Evolutionary conservation across 257 asterid genomes (phyloP).

Genomic region (Pogostemon cablin): DNA sequence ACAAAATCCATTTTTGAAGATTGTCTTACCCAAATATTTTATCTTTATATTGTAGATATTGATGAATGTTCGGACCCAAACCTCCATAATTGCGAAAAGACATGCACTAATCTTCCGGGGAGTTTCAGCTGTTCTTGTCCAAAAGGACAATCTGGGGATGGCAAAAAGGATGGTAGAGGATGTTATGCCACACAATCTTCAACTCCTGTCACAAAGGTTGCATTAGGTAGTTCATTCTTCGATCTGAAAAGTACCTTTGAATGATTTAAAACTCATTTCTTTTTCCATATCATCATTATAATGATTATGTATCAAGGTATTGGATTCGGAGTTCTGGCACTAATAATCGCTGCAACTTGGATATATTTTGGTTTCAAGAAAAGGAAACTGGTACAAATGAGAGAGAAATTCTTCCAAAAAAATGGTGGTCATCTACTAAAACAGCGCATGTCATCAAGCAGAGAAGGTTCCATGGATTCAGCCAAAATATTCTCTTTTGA

Average conservation of each 20-base stretch:
- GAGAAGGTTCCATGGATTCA: conserved; percentile 48
- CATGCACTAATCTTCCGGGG: not conserved
- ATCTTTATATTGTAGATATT: conserved; percentile 3
- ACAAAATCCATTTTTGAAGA: too few species aligned
- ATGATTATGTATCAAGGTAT: conserved; percentile 44
- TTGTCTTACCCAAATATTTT: not conserved
- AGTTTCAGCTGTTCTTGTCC: conserved; percentile 22
- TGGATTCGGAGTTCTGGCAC: conserved; percentile 65
- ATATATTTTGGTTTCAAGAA: conserved; percentile 57
- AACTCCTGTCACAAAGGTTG: not conserved
- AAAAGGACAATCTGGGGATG: conserved; percentile 12
- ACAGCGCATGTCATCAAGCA: conserved; percentile 53
- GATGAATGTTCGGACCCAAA: conserved; percentile 18
- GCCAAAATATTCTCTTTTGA: conserved; percentile 57
- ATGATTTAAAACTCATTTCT: not conserved
- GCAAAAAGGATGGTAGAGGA: conserved; percentile 8
- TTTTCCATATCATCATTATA: not conserved
- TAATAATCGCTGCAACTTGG: conserved; percentile 51
- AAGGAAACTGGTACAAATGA: conserved; percentile 44
- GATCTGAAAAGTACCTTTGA: too few species aligned
- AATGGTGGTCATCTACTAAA: conserved; percentile 68
- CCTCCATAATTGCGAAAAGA: conserved; percentile 6
- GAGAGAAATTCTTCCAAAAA: conserved; percentile 70
- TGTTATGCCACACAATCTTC: not conserved
- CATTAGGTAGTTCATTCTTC: not conserved